Evolutionary conservation across 2,329 filamentous ascomycete species (phyloP).

Genomic region (Penicillium sp.): DNA sequence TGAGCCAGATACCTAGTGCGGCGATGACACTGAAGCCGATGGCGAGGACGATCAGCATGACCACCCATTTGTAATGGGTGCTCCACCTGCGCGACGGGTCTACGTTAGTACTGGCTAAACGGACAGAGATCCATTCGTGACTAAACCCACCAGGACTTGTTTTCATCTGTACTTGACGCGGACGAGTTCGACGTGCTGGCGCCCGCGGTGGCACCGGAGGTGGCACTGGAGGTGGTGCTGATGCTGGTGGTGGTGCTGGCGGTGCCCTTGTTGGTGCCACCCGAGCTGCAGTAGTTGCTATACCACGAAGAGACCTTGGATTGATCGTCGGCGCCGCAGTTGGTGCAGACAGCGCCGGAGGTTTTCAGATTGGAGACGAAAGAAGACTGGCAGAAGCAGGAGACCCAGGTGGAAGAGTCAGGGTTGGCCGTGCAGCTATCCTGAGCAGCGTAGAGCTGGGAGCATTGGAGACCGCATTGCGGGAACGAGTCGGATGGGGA

Average conservation of each 20-base stretch:
- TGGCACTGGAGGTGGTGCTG: slow-evolving; percentile 21
- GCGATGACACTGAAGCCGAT: slow-evolving; percentile 67
- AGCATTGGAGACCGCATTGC: slow-evolving; percentile 60
- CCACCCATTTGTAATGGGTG: slow-evolving; percentile 74
- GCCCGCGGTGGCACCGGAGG: slow-evolving; percentile 4
- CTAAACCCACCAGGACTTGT: slow-evolving; percentile 28
- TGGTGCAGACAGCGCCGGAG: slow-evolving; percentile 61
- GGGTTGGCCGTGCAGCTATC: slow-evolving; percentile 59
- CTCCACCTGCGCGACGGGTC: slow-evolving; percentile 29
- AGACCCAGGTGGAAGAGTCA: slow-evolving; percentile 56
- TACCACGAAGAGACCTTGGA: slow-evolving; percentile 68
- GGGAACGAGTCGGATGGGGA: slow-evolving; percentile 53
- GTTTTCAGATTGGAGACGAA: slow-evolving; percentile 59
- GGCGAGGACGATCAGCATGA: slow-evolving; percentile 74
- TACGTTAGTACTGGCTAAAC: too few species aligned
- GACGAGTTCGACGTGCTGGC: slow-evolving; percentile 1
- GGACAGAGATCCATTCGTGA: background rate
- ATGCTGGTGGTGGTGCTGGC: slow-evolving; percentile 22
- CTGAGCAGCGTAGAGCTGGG: slow-evolving; percentile 67
- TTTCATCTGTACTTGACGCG: slow-evolving; percentile 5
- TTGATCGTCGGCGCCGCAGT: slow-evolving; percentile 56
- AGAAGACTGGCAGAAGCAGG: slow-evolving; percentile 71
- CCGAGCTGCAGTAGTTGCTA: slow-evolving; percentile 59
- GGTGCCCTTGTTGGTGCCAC: slow-evolving; percentile 36
- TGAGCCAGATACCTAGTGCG: slow-evolving; percentile 67